Evolutionary conservation across 768 basidiomycete species (phyloP).

Genomic region (Mycena albidolilacea): DNA sequence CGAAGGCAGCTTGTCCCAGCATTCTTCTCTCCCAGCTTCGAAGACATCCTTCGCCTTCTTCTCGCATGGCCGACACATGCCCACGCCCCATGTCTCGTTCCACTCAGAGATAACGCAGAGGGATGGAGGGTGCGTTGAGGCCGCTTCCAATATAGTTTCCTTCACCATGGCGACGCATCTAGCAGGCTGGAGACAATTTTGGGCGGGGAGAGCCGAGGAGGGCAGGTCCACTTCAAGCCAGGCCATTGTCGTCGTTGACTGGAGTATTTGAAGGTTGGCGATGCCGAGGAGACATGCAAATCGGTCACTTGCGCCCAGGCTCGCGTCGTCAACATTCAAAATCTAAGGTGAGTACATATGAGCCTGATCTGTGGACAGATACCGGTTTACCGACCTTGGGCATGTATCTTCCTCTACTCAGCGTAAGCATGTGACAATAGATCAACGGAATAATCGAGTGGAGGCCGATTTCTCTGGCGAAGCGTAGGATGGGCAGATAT

Average conservation of each 20-base stretch:
- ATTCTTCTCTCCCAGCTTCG: not conserved
- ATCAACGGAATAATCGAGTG: constrained; percentile 20
- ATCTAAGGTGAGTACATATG: not conserved
- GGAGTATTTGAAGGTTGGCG: constrained; percentile 3
- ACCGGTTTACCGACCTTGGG: not conserved
- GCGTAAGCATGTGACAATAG: not conserved
- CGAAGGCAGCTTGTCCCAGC: constrained; percentile 25
- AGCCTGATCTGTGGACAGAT: not conserved
- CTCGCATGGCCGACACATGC: constrained; percentile 3
- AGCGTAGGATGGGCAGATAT: not conserved
- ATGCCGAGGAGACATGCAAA: constrained; percentile 23
- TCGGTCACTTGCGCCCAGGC: not conserved
- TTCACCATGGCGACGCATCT: not conserved
- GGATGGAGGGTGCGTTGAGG: not conserved
- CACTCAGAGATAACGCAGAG: not conserved
- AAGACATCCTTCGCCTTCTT: constrained; percentile 1
- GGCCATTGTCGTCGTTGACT: not conserved
- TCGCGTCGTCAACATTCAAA: not conserved
- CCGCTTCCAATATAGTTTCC: not conserved
- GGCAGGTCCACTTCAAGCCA: not conserved
- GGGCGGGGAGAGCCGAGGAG: not conserved
- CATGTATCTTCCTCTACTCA: not conserved
- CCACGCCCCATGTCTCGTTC: constrained; percentile 5
- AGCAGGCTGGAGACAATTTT: not conserved
- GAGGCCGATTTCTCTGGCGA: constrained; percentile 31